These are phyloP conservation scores for Ilex asprella DNA, from an alignment of 257 asterid genomes.

Conservation along the genomic window DNA sequence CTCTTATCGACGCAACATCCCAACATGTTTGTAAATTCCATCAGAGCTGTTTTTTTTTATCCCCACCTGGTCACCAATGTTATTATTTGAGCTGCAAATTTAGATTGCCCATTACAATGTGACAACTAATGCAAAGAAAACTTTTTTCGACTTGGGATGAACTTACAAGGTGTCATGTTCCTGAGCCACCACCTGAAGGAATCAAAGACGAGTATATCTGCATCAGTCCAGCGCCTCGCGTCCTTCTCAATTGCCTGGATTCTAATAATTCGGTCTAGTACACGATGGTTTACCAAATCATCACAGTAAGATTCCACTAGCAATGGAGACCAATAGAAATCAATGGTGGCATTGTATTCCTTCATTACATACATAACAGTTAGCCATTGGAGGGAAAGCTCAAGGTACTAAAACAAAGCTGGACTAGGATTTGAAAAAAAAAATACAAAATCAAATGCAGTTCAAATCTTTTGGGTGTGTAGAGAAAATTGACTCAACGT, in stretches of 20 bases:
- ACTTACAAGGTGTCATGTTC: not conserved
- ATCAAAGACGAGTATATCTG: slow-evolving; percentile 21
- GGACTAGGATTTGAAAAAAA: too few relatives aligned
- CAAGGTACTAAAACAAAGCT: too few relatives aligned
- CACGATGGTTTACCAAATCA: slow-evolving; percentile 45
- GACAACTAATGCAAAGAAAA: not conserved
- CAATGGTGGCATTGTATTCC: slow-evolving; percentile 49
- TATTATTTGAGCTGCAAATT: too few relatives aligned
- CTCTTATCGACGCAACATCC: slow-evolving; percentile 75
- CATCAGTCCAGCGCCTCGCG: slow-evolving; percentile 39
- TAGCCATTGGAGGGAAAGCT: too few relatives aligned
- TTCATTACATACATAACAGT: not conserved
- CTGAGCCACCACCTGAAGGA: not conserved
- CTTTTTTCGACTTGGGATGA: not conserved
- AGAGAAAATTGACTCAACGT: not conserved
- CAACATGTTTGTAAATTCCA: slow-evolving; percentile 58
- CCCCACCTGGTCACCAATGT: slow-evolving; percentile 53
- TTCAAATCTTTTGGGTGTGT: not conserved
- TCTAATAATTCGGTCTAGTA: slow-evolving; percentile 27
- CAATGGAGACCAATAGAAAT: slow-evolving; percentile 59
- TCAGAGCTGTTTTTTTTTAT: slow-evolving; percentile 42
- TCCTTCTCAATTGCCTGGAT: slow-evolving; percentile 43
- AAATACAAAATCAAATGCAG: too few relatives aligned
- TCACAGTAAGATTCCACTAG: slow-evolving; percentile 61
- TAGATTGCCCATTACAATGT: too few relatives aligned